Evolutionary conservation across 768 basidiomycete genomes (phyloP).

Genomic region (Agrocybe pediades): DNA sequence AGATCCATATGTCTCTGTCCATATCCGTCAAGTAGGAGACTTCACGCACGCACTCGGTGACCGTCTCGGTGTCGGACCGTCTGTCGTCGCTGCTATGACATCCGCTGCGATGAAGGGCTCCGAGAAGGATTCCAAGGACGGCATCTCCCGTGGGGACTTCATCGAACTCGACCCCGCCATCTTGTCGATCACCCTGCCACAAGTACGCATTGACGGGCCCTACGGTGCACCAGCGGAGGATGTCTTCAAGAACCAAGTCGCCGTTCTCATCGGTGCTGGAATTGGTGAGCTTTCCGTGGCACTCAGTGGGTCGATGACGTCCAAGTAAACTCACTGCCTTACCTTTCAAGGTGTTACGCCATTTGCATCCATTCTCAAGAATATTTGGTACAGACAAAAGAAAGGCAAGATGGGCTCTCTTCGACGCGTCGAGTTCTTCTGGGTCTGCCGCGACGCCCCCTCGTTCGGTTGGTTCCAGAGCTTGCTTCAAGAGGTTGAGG

Average conservation of each 20-base stretch:
- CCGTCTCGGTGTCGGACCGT: constrained; percentile 80
- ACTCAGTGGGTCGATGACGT: neutral
- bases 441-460: constrained; percentile 90
- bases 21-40: constrained; percentile 93
- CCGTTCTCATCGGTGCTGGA: constrained; percentile 90
- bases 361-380: constrained; percentile 92
- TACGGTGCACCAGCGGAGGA: constrained; percentile 96
- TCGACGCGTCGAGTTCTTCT: constrained; percentile 91
- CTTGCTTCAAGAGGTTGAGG: constrained; percentile 85
- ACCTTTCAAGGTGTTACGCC: constrained; percentile 77
- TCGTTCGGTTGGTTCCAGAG: constrained; percentile 97
- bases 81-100: constrained; percentile 78
- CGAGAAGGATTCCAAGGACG: constrained; percentile 57
- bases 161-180: constrained; percentile 69
- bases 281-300: constrained; percentile 75
- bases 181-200: constrained; percentile 58
- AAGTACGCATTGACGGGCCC: constrained; percentile 83
- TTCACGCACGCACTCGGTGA: constrained; percentile 84
- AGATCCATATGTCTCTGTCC: constrained; percentile 89
- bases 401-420: constrained; percentile 76
- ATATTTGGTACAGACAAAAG: constrained; percentile 94
- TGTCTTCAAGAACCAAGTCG: constrained; percentile 83
- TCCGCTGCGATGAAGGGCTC: constrained; percentile 74
- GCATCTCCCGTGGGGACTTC: constrained; percentile 70
- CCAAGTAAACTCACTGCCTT: neutral